Base-by-base conservation (phyloP, 2,329 filamentous ascomycete species). In the Exophiala sp. region DNA sequence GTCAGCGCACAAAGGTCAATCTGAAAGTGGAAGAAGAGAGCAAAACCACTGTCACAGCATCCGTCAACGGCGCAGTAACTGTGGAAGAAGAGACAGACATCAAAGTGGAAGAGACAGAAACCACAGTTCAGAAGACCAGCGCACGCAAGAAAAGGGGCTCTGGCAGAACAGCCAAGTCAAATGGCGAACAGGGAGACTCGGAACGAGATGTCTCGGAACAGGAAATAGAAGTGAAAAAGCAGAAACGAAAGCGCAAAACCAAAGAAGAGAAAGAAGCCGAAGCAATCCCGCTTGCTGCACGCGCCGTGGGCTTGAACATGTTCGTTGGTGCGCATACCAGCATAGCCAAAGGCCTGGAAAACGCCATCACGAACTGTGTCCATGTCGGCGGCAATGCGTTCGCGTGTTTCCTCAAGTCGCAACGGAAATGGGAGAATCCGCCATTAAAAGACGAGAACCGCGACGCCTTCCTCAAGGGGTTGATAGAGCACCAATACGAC, bases 241-340 rank as follows among this genome's bases (percentile, higher is more conserved):
- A 46, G 63, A 59, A 44, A 43, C 57, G 58, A 23, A 79, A 77
- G 61, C 67, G 72, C 11, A 81, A 79, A 63, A 75, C 74, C 32
- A 78, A 80, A 58, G 74, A 78, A 59, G 76, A 80, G 52, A 77
- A 79, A 56, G 70, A 73, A 47, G 70, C 73, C 43, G 74, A 75
- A 57, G 69, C 71, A 8, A 80, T 81, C 73, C 82, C 86, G 0
- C 68, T 95, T 1, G 83, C 82, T 16, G 71, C 75, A 21, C 79
- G 93, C 29, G 90, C 88, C 0, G 69, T 76, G 3, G 80, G 81
- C 1, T 73, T 91, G 55, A 83, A 83, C 65, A 86, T 96, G 78
- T 84, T 86, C 62, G 84, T 98, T 48, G 93, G 93, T 13, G 93
- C 93, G 1, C 93, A 98, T 66, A 88, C 97, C 54, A 93, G 86